Conservation (phyloP, 1,284 basidiomycete genomes). For the Sphagnurus paluster region DNA sequence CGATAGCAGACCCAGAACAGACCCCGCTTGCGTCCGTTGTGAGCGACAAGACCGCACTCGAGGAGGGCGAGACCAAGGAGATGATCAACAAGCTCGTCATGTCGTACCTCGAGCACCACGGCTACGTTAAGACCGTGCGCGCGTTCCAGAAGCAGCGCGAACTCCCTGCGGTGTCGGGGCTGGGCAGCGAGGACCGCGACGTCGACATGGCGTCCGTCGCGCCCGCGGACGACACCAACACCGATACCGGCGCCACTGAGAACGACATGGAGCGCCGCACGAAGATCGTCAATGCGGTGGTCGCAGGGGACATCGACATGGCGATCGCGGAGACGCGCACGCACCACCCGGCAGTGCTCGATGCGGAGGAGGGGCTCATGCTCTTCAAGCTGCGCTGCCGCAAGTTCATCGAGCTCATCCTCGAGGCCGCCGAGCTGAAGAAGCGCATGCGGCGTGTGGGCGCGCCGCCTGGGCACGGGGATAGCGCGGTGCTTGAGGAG, state of each 20-base stretch:
- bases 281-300: slow-evolving; percentile 65
- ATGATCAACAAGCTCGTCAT: slow-evolving; percentile 72
- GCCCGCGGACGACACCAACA: slow-evolving; percentile 14
- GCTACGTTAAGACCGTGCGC: slow-evolving; percentile 68
- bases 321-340: slow-evolving; percentile 58
- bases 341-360: slow-evolving; percentile 64
- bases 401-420: slow-evolving; percentile 78
- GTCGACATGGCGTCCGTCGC: slow-evolving; percentile 53
- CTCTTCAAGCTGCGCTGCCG: slow-evolving; percentile 76
- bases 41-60: slow-evolving; percentile 28
- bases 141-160: slow-evolving; percentile 58
- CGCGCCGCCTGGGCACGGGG: slow-evolving; percentile 4
- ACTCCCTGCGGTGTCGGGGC: slow-evolving; percentile 1
- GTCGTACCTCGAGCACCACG: slow-evolving; percentile 79
- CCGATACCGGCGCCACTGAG: slow-evolving; percentile 29
- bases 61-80: slow-evolving; percentile 42
- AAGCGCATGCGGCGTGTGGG: slow-evolving; percentile 44
- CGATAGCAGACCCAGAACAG: too few relatives aligned
- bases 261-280: slow-evolving; percentile 66
- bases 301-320: slow-evolving; percentile 68
- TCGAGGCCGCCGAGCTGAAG: slow-evolving; percentile 67
- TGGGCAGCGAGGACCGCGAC: slow-evolving; percentile 32
- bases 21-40: too few relatives aligned
- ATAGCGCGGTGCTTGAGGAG: slow-evolving; percentile 18
- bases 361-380: slow-evolving; percentile 64